Percentiles rank a stretch among this genome's conserved stretches.
These are phyloP conservation scores for Linderniella brevidens DNA, from an alignment of 257 asterid species.

Conservation along the genomic window DNA sequence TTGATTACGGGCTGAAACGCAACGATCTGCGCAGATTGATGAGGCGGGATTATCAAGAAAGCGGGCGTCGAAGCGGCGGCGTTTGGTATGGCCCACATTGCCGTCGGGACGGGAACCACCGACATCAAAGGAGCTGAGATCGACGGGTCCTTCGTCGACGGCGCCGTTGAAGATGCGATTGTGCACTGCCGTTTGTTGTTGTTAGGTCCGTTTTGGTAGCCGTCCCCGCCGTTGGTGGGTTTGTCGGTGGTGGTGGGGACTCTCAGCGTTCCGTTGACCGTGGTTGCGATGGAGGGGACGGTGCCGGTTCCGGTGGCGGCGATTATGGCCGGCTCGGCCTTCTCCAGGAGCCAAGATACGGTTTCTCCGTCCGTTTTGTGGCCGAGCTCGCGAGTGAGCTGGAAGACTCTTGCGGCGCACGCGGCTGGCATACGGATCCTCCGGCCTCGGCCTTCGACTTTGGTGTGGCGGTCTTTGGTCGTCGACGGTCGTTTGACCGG, in stretches of 20 bases:
- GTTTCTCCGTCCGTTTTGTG: slow-evolving; percentile 78
- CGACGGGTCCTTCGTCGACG: slow-evolving; percentile 22
- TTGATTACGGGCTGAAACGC: slow-evolving; percentile 26
- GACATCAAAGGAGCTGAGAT: slow-evolving; percentile 48
- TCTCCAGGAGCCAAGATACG: slow-evolving; percentile 56
- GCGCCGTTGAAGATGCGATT: slow-evolving; percentile 16
- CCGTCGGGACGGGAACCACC: slow-evolving; percentile 18
- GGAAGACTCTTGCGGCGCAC: slow-evolving; percentile 69
- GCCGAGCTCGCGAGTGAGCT: slow-evolving; percentile 64
- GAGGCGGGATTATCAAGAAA: slow-evolving; percentile 28
- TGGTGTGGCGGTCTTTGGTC: slow-evolving; percentile 44
- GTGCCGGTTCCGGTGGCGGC: slow-evolving; percentile 68
- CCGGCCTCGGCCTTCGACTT: slow-evolving; percentile 65
- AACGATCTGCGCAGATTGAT: slow-evolving; percentile 28
- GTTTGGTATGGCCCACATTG: slow-evolving; percentile 36
- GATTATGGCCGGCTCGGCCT: slow-evolving; percentile 51
- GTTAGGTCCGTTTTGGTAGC: slow-evolving; percentile 4
- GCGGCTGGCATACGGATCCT: slow-evolving; percentile 65
- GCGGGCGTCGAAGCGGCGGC: slow-evolving; percentile 19
- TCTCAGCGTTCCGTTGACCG: slow-evolving; percentile 46
- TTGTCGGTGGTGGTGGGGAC: slow-evolving; percentile 26
- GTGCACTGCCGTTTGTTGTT: slow-evolving; percentile 23
- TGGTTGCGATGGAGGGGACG: slow-evolving; percentile 51
- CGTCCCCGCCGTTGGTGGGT: slow-evolving; percentile 1
- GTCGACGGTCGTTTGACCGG: slow-evolving; percentile 28